Conservation (phyloP, 257 asterid species). For the Fraxinus excelsior region DNA sequence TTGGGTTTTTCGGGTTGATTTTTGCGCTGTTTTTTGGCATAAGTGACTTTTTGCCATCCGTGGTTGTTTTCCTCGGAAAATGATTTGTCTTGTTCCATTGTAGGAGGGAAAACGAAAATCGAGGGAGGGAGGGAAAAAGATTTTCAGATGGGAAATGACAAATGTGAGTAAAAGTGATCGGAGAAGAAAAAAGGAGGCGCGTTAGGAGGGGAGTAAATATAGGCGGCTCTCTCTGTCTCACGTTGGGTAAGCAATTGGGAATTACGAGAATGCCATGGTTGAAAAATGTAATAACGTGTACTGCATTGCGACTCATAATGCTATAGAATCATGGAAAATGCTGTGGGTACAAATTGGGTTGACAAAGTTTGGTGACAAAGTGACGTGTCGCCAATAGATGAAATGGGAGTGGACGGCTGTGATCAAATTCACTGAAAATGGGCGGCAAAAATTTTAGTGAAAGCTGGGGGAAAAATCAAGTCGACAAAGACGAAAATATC, state of each 20-base stretch:
- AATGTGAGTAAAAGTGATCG: neutral
- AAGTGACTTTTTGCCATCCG: slow-evolving; percentile 48
- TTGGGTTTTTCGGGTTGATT: slow-evolving; percentile 29
- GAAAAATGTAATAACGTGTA: neutral
- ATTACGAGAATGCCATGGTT: neutral
- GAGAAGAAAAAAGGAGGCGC: neutral
- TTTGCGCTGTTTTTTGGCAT: slow-evolving; percentile 47
- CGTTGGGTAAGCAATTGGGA: neutral
- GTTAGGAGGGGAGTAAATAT: neutral
- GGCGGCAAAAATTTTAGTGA: no score
- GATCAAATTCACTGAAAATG: no score
- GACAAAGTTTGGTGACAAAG: no score
- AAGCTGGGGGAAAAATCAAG: no score
- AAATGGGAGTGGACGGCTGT: no score
- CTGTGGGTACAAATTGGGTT: no score
- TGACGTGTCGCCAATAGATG: no score
- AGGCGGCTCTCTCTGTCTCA: neutral
- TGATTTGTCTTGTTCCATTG: slow-evolving; percentile 30
- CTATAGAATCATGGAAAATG: no score
- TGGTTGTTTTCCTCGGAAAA: slow-evolving; percentile 21
- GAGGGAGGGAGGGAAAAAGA: neutral
- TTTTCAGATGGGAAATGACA: neutral
- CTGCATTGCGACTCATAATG: no score
- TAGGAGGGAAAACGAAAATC: neutral
- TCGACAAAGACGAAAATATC: no score